Base-by-base conservation (phyloP, 129 eudicot species). In the Artemisia tridentata region DNA sequence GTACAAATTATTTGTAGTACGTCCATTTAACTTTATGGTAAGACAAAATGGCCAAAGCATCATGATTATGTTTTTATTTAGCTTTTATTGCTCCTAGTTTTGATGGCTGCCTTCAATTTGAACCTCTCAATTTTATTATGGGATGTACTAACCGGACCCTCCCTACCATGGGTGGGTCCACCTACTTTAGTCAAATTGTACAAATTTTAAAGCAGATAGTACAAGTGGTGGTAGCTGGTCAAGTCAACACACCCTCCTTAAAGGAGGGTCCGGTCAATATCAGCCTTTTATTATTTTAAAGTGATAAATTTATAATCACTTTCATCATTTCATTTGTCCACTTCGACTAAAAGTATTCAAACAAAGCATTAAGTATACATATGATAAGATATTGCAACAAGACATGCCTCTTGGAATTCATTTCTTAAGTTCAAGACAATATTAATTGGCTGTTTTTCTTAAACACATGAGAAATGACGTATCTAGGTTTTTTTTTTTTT, bases 261-360 rank as follows among this genome's bases (percentile, higher is more conserved):
- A n/a, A n/a, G n/a, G n/a, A n/a, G n/a, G n/a, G n/a, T n/a, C n/a
- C n/a, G n/a, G n/a, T n/a, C n/a, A n/a, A n/a, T n/a, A n/a, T n/a
- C n/a, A n/a, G n/a, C n/a, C n/a, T n/a, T n/a, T n/a, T n/a, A n/a
- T n/a, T n/a, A n/a, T n/a, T n/a, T 76, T 76, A 52, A 56, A 62
- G 76, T 77, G 80, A 77, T 69, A 62, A 51, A 51, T 46, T 69
- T 61, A 69, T 72, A 62, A 61, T 62, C 76, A 62, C 75, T 69
- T 69, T 69, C 80, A 69, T 77, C 80, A 77, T 77, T 77, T 76
- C 80, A 70, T 62, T 62, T 69, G 80, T 62, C 61, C 59, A 77
- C 71, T 68, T 77, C 80, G 70, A 52, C 65, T 76, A 77, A 77
- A 77, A 77, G 75, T 69, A 50, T 69, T 69, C 76, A 69, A 77